Evolutionary conservation across 495 filamentous ascomycete species (phyloP), one percentile per base, ranked within the genome.

Genomic region (Tuber calosporum): DNA sequence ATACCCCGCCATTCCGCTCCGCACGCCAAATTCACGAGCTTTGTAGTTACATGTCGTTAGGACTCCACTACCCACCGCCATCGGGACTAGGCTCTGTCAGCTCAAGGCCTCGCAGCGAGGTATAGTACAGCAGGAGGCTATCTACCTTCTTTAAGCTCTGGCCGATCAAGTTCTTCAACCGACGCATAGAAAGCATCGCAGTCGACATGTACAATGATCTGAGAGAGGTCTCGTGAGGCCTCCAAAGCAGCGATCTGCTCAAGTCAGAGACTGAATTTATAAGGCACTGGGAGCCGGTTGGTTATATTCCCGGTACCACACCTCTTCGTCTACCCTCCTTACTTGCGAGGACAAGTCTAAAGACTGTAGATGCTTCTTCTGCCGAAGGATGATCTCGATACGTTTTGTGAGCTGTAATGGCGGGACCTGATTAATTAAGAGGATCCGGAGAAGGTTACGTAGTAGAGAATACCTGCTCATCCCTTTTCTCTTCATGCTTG

Each of bases 131-230:
- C 8, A 19, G 26, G 53, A 36, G 53, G n/a, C 8, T 41, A 68
- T 69, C 20, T 69, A 78, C 76, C 76, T 69, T 93, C 86, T 73
- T 91, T 91, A 41, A 99, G 87, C 79, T 97, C 94, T 0, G 95
- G 96, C 8, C 91, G 86, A 81, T 97, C 93, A 38, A 99, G 87
- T 79, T 92, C 93, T 82, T 98, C 95, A 11, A 98, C 96, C 1
- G 94, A 92, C 0, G 95, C 95, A 80, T 94, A 99, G 84, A 99
- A 99, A 30, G 96, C 95, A 84, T 99, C 95, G 82, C 95, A 99
- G 83, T 99, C 95, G 41, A 99, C 86, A 81, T 99, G 95, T 0
- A 97, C 90, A 38, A 98, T 87, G 68, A 87, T 84, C 81, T 97
- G 95, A 19, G 87, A 86, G n/a, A 98, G 84, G 80, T 98, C 94